These are phyloP conservation scores for Fusarium ramigenum DNA, from an alignment of 2,329 filamentous ascomycete genomes.

Conservation along the genomic window DNA sequence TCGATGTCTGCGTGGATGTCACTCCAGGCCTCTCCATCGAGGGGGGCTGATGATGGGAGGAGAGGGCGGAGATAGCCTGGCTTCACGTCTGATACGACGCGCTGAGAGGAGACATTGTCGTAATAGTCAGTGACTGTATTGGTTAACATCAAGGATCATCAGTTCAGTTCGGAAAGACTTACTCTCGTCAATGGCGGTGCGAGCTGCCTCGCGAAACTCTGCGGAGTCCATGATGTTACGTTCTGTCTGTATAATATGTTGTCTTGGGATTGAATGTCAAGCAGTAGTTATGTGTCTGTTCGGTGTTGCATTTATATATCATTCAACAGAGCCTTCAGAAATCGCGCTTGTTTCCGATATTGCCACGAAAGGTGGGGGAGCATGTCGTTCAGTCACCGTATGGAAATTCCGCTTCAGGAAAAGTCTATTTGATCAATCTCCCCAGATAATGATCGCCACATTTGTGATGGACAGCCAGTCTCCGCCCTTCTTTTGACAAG, in stretches of 20 bases:
- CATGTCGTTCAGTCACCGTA: not conserved
- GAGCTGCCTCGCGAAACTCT: constrained; percentile 80
- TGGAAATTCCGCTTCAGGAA: not conserved
- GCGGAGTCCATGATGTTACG: constrained; percentile 61
- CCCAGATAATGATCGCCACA: not conserved
- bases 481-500: not conserved
- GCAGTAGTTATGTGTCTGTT: rapidly evolving
- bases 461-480: not conserved
- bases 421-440: not conserved
- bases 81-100: constrained; percentile 79
- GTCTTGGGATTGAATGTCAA: not conserved
- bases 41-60: constrained; percentile 61
- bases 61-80: constrained; percentile 88
- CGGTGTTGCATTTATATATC: not conserved
- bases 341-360: not conserved
- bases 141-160: not conserved
- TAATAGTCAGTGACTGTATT: constrained; percentile 82
- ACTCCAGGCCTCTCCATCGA: constrained; percentile 75
- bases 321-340: not conserved
- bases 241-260: not conserved
- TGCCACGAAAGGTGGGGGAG: not conserved
- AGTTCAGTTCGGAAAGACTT: constrained; percentile 45
- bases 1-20: constrained; percentile 86
- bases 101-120: constrained; percentile 74
- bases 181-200: constrained; percentile 86